Evolutionary conservation across 345 rosid species (phyloP).

Genomic region (Populus alba): DNA sequence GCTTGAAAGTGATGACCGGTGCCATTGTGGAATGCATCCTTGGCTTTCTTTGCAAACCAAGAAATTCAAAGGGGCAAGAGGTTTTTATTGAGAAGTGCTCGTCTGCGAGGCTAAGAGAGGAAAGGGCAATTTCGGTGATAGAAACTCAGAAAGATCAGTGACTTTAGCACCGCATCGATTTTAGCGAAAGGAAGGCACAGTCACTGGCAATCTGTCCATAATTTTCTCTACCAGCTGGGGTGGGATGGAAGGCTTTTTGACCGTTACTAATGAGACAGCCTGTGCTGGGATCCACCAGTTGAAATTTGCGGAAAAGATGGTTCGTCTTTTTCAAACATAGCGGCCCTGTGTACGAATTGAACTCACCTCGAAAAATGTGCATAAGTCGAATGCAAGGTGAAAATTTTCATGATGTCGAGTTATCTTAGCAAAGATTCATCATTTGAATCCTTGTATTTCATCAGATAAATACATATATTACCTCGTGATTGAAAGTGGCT

Average conservation of each 20-base stretch:
- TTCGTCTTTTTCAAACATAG: conserved; percentile 12
- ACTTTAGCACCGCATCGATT: neutral
- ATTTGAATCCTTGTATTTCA: neutral
- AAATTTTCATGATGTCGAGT: neutral
- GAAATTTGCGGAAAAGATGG: conserved; percentile 2
- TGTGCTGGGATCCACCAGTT: conserved; percentile 18
- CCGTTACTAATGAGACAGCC: neutral
- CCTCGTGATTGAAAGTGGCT: too few species aligned
- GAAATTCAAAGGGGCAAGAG: neutral
- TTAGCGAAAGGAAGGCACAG: neutral
- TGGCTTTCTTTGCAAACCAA: neutral
- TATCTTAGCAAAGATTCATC: neutral
- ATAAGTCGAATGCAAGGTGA: neutral
- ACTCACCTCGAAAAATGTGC: neutral
- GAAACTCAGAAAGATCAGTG: neutral
- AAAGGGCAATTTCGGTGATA: conserved; percentile 2
- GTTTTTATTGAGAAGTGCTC: neutral
- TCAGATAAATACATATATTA: too few species aligned
- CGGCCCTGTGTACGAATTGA: neutral
- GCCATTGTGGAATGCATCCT: neutral
- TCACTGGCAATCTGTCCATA: neutral
- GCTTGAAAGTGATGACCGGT: neutral
- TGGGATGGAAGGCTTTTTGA: neutral
- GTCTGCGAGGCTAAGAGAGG: too few species aligned
- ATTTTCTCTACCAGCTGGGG: conserved; percentile 8